Evolutionary conservation across 345 rosid genomes (phyloP), one percentile per base, ranked within the genome.

Genomic region (Corchorus capsularis): DNA sequence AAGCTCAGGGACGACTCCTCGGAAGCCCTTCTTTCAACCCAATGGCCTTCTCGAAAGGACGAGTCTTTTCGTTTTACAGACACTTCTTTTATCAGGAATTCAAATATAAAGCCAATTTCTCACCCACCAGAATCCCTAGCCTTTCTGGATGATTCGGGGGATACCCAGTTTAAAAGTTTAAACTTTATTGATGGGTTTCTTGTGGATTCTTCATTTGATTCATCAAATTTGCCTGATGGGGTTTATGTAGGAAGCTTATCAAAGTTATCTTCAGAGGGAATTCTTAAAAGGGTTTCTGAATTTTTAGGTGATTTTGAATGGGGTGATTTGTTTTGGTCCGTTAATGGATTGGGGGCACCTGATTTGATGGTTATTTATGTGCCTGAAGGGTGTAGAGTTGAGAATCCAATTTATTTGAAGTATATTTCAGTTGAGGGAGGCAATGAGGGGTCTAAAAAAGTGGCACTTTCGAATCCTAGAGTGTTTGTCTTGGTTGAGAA

Each of bases 61-160:
- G 99, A 96, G 79, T 82, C 92, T 71, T 93, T 93, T 76, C 87
- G 98, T 54, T 93, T 93, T 85, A 96, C 98, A 5, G 98, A 96
- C 61, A 92, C 88, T 16, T 92, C 97, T 0, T 84, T 92, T 74
- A 89, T 96, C 79, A 88, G 79, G 63, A 80, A 75, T 22, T 89
- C 94, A 16, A 87, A 85, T 75, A 86, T 93, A 72, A 82, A 81
- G 74, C 98, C 99, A 5, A 74, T 89, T 37, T 73, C 91, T 56
- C 80, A 72, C 53, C 89, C 89, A 20, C 87, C 90, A 27, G 79
- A 79, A 15, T 69, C 82, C 13, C 78, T 82, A 0, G 57, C 65
- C 37, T 72, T 85, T 32, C 46, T 81, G 3, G 76, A 74, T 34
- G 56, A 59, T 77, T 79, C 82, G 37, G 66, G 52, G 1, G 91